Conservation (phyloP, 2,329 filamentous ascomycete genomes). For the Ascochyta clinopodiicola region DNA sequence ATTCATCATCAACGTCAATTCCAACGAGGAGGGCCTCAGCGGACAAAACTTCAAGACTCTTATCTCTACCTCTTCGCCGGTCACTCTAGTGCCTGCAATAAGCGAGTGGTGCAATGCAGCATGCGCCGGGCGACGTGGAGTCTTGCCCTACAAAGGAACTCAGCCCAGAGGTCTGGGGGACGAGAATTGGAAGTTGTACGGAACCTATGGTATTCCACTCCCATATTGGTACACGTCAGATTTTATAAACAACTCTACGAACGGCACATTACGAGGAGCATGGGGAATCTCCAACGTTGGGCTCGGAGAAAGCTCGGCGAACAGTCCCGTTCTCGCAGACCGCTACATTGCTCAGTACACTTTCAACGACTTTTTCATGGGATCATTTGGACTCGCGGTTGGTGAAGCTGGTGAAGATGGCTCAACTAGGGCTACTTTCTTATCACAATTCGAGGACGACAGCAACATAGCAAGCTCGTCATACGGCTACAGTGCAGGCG, state of each 20-base stretch:
- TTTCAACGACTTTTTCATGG: slow-evolving; percentile 38
- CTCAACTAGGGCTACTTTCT: slow-evolving; percentile 25
- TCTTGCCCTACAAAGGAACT: slow-evolving; percentile 24
- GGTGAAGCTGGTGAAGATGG: slow-evolving; percentile 15
- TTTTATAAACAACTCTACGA: slow-evolving; percentile 4
- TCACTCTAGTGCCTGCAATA: slow-evolving; percentile 34
- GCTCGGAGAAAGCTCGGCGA: slow-evolving; percentile 29
- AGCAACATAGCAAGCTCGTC: slow-evolving; percentile 30
- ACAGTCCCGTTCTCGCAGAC: slow-evolving; percentile 16
- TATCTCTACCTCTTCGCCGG: slow-evolving; percentile 38
- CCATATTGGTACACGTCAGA: slow-evolving; percentile 26
- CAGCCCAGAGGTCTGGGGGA: slow-evolving; percentile 34
- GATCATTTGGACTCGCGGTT: slow-evolving; percentile 37
- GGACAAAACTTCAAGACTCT: slow-evolving; percentile 48
- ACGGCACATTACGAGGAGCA: slow-evolving; percentile 18
- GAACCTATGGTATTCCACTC: slow-evolving; percentile 24
- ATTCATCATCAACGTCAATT: slow-evolving; percentile 50
- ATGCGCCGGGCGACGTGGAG: slow-evolving; percentile 40
- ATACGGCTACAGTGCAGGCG: slow-evolving; percentile 47
- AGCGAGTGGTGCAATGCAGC: slow-evolving; percentile 35
- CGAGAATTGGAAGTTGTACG: slow-evolving; percentile 23
- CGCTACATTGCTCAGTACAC: slow-evolving; percentile 30
- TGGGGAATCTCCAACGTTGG: slow-evolving; percentile 37
- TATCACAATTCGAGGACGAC: slow-evolving; percentile 25
- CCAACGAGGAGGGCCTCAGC: slow-evolving; percentile 23